A percentile compares a stretch with the other conserved stretches of the same genome.
Evolutionary conservation across 257 asterid genomes (phyloP).

Genomic region (Solanum sparsipilum): DNA sequence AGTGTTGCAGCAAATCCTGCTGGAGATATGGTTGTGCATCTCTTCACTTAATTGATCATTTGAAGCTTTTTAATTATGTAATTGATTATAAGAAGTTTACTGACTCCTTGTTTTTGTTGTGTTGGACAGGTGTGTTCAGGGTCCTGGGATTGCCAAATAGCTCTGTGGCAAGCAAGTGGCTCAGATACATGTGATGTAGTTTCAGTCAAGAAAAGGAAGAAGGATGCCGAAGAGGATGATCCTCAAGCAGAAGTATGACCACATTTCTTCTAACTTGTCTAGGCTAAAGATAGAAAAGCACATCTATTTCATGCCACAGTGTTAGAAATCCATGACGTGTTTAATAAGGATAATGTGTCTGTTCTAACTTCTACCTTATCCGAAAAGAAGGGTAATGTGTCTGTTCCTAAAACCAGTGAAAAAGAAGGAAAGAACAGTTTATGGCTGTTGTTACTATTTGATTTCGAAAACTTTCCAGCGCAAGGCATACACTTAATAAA

Average conservation of each 20-base stretch:
- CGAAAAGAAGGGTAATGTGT: background rate
- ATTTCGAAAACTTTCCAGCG: background rate
- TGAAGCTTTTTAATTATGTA: background rate
- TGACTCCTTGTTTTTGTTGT: background rate
- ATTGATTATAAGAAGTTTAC: background rate
- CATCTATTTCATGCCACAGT: background rate
- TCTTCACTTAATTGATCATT: background rate
- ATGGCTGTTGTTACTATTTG: background rate
- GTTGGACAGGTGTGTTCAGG: constrained; percentile 76
- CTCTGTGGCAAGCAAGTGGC: constrained; percentile 54
- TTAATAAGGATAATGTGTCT: background rate
- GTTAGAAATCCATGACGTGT: background rate
- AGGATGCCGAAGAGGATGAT: constrained; percentile 35
- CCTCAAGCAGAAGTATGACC: constrained; percentile 52
- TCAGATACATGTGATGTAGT: constrained; percentile 38
- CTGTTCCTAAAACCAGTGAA: background rate
- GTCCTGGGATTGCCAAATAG: constrained; percentile 83
- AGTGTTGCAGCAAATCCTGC: constrained; percentile 59
- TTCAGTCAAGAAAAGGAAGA: constrained; percentile 78
- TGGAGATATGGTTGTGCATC: constrained; percentile 56
- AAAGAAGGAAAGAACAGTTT: background rate
- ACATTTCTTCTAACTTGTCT: background rate
- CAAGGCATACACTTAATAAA: background rate
- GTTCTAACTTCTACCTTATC: background rate
- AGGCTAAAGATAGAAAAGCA: background rate